Conservation (phyloP, 345 rosid genomes). For the Anastatica hierochuntica region DNA sequence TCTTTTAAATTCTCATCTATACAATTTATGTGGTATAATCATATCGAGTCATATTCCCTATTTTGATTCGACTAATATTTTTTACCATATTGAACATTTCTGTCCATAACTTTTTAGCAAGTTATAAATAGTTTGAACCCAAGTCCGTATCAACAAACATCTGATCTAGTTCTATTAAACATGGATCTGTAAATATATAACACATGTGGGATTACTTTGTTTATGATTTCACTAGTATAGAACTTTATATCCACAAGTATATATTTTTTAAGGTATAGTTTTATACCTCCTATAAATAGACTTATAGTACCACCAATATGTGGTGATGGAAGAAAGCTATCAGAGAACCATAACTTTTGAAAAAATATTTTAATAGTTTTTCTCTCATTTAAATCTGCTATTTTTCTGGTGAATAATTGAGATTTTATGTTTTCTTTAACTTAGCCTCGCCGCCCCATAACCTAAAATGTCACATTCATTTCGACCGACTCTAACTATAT, state of each 20-base stretch:
- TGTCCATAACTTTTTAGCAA: too few species aligned
- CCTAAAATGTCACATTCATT: conserved; percentile 18
- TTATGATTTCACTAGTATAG: conserved; percentile 6
- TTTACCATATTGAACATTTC: too few species aligned
- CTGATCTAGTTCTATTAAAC: conserved; percentile 3
- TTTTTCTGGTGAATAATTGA: conserved; percentile 12
- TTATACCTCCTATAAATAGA: not conserved
- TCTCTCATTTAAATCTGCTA: not conserved
- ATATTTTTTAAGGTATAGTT: conserved; percentile 11
- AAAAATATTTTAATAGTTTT: not conserved
- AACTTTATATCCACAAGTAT: conserved; percentile 19
- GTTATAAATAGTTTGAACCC: not conserved
- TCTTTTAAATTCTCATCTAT: too few species aligned
- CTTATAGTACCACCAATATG: not conserved
- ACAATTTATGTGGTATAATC: too few species aligned
- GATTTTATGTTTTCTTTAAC: conserved; percentile 11
- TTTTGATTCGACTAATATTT: too few species aligned
- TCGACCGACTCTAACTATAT: conserved; percentile 23
- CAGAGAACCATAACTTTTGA: conserved; percentile 20
- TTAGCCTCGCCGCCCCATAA: conserved; percentile 38
- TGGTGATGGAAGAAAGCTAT: conserved; percentile 14
- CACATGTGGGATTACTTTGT: not conserved
- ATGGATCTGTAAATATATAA: not conserved
- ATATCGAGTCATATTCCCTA: too few species aligned
- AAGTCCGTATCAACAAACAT: not conserved